Base-by-base conservation (phyloP, 116 monocot genomes). In the Posidonia oceanica region DNA sequence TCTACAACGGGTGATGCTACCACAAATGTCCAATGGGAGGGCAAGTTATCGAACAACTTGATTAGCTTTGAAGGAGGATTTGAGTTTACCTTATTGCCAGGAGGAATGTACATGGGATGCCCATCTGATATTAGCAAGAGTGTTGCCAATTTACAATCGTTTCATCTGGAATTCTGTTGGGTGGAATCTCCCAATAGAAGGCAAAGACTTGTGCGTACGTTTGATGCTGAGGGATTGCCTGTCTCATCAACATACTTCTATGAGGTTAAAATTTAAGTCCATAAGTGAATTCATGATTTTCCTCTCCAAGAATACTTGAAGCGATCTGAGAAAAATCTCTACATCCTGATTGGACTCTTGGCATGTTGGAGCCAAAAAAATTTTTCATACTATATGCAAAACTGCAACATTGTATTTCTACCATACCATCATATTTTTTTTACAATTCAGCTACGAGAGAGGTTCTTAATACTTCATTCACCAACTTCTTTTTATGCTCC, bases 61-160 rank as follows among this genome's bases (percentile, higher is more conserved):
- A 75, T 91, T 14, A 75, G 11, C 48, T 95, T 88, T 61, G 88
- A 91, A 70, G 91, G 91, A 68, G 95, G 91, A 39, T 95, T 80
- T 52, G 83, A 86, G 55, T 17, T 91, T 60, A 91, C 91, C 16
- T 75, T 91, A 40, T 71, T 95, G 61, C 91, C 88, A 55, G 86
- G 91, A 74, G 95, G 91, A 13, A 86, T 95, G 85, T 95, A 91
- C 67, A 77, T 95, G 84, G 95, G 95, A 63, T 95, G 74, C 74
- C 91, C 95, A 14, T 63, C 75, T 42, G 83, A 95, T 68, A 70
- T 91, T 15, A 79, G 80, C 69, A 95, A 82, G 64, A 82, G 71
- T 61, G 88, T 95, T 0, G 79, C 84, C 10, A 69, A 88, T 36
- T 81, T 73, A 39, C 88, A 91, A 37, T 84, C 87, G 44, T 95